These are phyloP conservation scores for Yamadazyma atmosphaerica DNA, from an alignment of 1,139 yeast species.

Conservation along the genomic window DNA sequence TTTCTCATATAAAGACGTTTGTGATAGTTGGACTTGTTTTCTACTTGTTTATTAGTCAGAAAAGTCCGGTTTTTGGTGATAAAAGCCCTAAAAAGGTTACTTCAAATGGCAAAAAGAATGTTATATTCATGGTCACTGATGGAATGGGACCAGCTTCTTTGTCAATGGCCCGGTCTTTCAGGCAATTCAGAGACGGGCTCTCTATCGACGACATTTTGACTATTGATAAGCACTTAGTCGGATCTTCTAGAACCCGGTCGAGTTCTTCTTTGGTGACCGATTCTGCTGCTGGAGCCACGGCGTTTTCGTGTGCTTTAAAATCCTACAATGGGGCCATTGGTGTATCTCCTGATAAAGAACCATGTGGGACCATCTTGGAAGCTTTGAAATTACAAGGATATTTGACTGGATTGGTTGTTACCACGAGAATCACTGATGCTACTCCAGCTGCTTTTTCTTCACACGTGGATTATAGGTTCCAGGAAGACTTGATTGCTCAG, in stretches of 20 bases:
- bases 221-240: slow-evolving; percentile 69
- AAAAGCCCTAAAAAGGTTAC: slow-evolving; percentile 10
- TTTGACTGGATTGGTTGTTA: slow-evolving; percentile 81
- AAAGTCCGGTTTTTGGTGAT: too few species aligned
- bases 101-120: slow-evolving; percentile 36
- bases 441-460: slow-evolving; percentile 88
- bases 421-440: slow-evolving; percentile 71
- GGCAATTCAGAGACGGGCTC: slow-evolving; percentile 56
- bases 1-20: background rate
- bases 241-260: slow-evolving; percentile 78
- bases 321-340: slow-evolving; percentile 88
- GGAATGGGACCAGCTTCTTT: slow-evolving; percentile 91
- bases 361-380: slow-evolving; percentile 84
- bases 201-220: slow-evolving; percentile 52
- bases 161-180: slow-evolving; percentile 69
- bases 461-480: slow-evolving; percentile 69
- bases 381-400: slow-evolving; percentile 79
- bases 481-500: slow-evolving; percentile 81
- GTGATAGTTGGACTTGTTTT: slow-evolving; percentile 1
- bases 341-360: slow-evolving; percentile 57
- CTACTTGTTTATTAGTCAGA: background rate
- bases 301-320: slow-evolving; percentile 76
- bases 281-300: slow-evolving; percentile 95
- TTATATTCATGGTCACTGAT: slow-evolving; percentile 83
- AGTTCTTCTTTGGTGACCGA: slow-evolving; percentile 74